These are phyloP conservation scores for Petunia axillaris DNA, from an alignment of 257 asterid species.

Conservation along the genomic window DNA sequence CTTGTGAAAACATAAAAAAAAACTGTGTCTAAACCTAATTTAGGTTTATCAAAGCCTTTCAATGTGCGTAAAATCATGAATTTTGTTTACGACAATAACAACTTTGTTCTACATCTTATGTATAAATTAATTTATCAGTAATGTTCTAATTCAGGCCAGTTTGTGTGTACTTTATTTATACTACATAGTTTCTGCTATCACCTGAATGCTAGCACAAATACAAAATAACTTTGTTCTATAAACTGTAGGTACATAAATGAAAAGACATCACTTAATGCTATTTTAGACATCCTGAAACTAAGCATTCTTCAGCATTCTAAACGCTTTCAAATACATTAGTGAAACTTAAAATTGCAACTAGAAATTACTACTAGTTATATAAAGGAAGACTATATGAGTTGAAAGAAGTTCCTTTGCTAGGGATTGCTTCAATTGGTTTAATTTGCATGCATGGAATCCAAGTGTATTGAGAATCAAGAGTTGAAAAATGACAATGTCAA, in stretches of 20 bases:
- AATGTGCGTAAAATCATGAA: background rate
- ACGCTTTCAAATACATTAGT: background rate
- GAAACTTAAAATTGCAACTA: background rate
- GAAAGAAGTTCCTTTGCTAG: background rate
- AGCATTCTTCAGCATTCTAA: background rate
- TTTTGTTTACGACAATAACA: background rate
- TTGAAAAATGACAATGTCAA: slow-evolving; percentile 19
- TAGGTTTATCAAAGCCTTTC: background rate
- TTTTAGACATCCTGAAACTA: no score
- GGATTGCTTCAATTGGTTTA: background rate
- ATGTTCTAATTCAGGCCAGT: no score
- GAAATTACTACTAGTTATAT: background rate
- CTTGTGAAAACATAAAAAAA: background rate
- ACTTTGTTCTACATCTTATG: no score
- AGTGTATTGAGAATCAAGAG: background rate
- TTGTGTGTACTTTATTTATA: no score
- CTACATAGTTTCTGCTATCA: no score
- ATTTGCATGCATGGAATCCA: slow-evolving; percentile 10
- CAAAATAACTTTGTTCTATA: no score
- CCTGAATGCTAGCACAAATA: no score
- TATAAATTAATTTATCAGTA: no score
- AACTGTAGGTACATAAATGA: no score
- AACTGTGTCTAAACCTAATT: background rate
- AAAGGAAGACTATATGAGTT: background rate
- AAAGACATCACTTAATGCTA: no score